These are phyloP conservation scores for Xerocomus amazonicus DNA, from an alignment of 1,284 basidiomycete genomes.

Conservation along the genomic window DNA sequence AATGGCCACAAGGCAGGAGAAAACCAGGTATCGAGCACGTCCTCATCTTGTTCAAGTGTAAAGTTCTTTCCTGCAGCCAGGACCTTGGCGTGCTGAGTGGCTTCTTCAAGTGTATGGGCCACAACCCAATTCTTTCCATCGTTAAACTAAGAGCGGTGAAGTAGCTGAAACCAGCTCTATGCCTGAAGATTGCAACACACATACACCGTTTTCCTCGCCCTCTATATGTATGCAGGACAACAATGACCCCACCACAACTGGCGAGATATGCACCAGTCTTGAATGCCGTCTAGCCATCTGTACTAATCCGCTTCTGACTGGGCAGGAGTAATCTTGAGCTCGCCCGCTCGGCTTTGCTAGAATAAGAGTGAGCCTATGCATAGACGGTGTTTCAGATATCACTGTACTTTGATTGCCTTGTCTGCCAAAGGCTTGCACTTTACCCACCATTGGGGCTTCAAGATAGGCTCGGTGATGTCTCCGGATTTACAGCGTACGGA, in stretches of 20 bases:
- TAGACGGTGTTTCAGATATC: neutral
- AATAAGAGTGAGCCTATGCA: neutral
- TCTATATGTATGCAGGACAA: conserved; percentile 95
- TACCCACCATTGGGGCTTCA: conserved; percentile 99
- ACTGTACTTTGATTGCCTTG: conserved; percentile 75
- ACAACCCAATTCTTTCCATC: conserved; percentile 90
- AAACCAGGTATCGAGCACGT: conserved; percentile 99
- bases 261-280: conserved; percentile 99
- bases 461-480: conserved; percentile 91
- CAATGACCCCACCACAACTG: conserved; percentile 99
- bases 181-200: conserved; percentile 29
- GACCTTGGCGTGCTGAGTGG: conserved; percentile 70
- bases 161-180: neutral
- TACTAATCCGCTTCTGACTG: conserved; percentile 94
- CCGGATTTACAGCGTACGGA: conserved; percentile 78
- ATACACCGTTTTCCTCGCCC: conserved; percentile 72
- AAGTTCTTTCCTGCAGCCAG: conserved; percentile 74
- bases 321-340: conserved; percentile 81
- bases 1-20: conserved; percentile 98
- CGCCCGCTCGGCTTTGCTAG: conserved; percentile 86
- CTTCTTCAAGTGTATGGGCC: conserved; percentile 79
- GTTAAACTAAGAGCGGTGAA: conserved; percentile 42
- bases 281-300: conserved; percentile 93
- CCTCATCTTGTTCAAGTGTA: conserved; percentile 90
- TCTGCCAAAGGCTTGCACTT: conserved; percentile 91